These are phyloP conservation scores for Peronospora farinosa DNA, from an alignment of 352 stramenopile genomes.

Conservation along the genomic window DNA sequence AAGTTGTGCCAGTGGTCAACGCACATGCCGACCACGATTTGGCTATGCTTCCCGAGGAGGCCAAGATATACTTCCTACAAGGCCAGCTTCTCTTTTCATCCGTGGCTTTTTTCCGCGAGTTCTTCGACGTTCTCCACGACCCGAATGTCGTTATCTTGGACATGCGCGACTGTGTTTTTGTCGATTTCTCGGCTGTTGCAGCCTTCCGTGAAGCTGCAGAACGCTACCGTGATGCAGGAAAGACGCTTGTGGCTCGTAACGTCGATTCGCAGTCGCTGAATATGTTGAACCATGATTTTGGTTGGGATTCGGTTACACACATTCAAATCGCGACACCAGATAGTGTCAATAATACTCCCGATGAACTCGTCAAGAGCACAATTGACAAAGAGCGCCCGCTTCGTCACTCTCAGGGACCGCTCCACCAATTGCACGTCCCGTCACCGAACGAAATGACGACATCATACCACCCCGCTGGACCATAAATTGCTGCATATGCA, in stretches of 20 bases:
- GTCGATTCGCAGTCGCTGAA: slow-evolving; percentile 51
- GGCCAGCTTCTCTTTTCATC: slow-evolving; percentile 79
- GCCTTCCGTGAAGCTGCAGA: slow-evolving; percentile 69
- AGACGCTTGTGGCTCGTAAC: slow-evolving; percentile 63
- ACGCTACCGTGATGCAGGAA: slow-evolving; percentile 65
- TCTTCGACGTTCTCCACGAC: slow-evolving; percentile 67
- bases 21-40: slow-evolving; percentile 27
- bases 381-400: slow-evolving; percentile 20
- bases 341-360: slow-evolving; percentile 14
- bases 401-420: slow-evolving; percentile 21
- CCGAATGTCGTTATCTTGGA: slow-evolving; percentile 70
- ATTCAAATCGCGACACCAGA: slow-evolving; percentile 27
- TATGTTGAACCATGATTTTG: slow-evolving; percentile 52
- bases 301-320: slow-evolving; percentile 37
- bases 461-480: slow-evolving; percentile 15
- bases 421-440: slow-evolving; percentile 27
- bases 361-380: slow-evolving; percentile 22
- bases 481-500: slow-evolving; percentile 13
- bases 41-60: slow-evolving; percentile 29
- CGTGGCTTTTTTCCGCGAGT: slow-evolving; percentile 63
- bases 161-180: slow-evolving; percentile 59
- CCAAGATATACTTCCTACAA: slow-evolving; percentile 72
- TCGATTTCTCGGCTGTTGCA: slow-evolving; percentile 80
- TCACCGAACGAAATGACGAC: slow-evolving; percentile 21
- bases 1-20: slow-evolving; percentile 31